Base-by-base conservation (phyloP, 495 filamentous ascomycete species). In the Parathielavia appendiculata region DNA sequence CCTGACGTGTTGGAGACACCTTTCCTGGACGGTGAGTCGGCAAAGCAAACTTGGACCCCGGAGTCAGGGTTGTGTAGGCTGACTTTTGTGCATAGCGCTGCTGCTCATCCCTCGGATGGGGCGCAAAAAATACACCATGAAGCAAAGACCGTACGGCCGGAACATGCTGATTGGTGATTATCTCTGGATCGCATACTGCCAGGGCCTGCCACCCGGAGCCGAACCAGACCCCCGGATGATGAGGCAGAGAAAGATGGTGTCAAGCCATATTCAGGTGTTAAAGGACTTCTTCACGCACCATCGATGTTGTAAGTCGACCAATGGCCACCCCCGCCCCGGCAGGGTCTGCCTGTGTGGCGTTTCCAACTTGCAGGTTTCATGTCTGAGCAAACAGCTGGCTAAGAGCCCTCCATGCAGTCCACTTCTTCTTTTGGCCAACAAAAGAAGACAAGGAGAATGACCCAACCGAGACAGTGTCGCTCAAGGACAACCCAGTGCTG, bases 261-360 rank as follows among this genome's bases (percentile, higher is more conserved):
- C 92, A 0, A 97, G 92, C 63, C 93, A 98, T 70, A 88, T 97
- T 58, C 93, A 98, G 75, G 92, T 97, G n/a, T 73, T 98, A 45
- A 96, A 95, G 74, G 83, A 83, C 13, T 88, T 91, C 65, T 77
- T 57, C 74, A 77, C 82, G 57, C 70, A 75, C 63, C 48, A 66
- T 39, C 41, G 55, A 48, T 69, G 66, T 41, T 67, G 63, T 71
- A 63, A 69, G 66, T 72, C 14, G 23, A 36, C 32, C 46, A 36
- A 10, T 14, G 32, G 8, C 20, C 38, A 14, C 16, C 26, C 26
- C 14, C 39, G 39, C 55, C 45, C 35, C 16, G 20, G 45, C 19
- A 19, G 30, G 1, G 9, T 0, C 19, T 35, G 54, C 46, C 47
- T 51, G 39, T 51, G 54, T 51, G 48, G 54, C 49, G 46, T 39